Percentiles rank a stretch among this genome's conserved stretches.
Evolutionary conservation across 1,284 basidiomycete species (phyloP).

Genomic region (Ustilago xerochloae): DNA sequence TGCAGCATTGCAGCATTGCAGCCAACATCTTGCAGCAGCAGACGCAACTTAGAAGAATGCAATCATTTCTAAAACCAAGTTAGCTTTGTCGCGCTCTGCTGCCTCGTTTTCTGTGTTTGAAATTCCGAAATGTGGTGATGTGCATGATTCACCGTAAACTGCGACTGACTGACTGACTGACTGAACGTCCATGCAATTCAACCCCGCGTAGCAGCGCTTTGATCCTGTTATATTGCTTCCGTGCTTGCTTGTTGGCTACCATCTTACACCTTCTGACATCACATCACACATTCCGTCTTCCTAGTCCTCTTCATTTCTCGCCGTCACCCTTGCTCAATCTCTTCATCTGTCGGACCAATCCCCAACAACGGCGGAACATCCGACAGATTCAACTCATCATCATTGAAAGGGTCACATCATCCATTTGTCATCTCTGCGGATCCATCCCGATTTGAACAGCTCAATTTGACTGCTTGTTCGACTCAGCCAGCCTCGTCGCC

Average conservation of each 20-base stretch:
- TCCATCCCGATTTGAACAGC: not conserved
- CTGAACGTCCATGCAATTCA: too few species aligned
- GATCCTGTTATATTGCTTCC: too few species aligned
- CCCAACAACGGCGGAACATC: not conserved
- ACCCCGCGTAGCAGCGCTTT: not conserved
- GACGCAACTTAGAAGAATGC: too few species aligned
- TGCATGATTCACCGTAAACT: not conserved
- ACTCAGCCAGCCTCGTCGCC: not conserved
- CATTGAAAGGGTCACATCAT: conserved; percentile 4
- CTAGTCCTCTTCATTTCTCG: not conserved
- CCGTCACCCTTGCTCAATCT: not conserved
- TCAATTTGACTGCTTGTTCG: not conserved
- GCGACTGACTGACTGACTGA: too few species aligned
- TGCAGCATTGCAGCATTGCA: not conserved
- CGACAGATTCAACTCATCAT: not conserved
- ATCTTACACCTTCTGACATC: too few species aligned
- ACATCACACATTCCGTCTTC: not conserved
- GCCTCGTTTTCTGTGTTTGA: conserved; percentile 3
- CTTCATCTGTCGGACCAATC: not conserved
- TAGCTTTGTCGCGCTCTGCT: not conserved
- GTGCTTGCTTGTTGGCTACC: too few species aligned
- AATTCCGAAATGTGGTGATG: not conserved
- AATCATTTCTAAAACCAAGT: not conserved
- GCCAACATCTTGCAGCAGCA: too few species aligned
- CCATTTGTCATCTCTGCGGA: conserved; percentile 3